Evolutionary conservation across 2,329 filamentous ascomycete species (phyloP).

Genomic region (Arthrobotrys musiformis): DNA sequence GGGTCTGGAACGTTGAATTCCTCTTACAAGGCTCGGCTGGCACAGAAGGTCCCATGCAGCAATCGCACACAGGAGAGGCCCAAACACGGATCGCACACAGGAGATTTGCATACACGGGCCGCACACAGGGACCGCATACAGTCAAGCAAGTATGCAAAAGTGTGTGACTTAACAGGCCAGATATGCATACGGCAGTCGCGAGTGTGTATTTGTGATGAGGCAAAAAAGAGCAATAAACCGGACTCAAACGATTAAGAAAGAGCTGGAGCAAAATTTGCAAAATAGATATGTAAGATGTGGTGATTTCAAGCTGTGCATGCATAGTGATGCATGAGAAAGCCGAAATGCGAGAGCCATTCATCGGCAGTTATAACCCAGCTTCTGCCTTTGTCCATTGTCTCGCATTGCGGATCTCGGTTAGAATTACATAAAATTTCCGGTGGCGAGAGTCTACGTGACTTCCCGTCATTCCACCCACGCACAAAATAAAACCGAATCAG

Average conservation of each 20-base stretch:
- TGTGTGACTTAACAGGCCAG: constrained; percentile 16
- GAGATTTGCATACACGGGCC: neutral
- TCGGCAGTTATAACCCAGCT: neutral
- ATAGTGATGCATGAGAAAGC: neutral
- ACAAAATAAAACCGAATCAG: neutral
- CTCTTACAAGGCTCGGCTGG: neutral
- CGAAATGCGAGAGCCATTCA: neutral
- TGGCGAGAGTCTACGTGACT: neutral
- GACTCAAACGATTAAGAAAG: neutral
- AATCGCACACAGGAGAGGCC: neutral
- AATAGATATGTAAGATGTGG: too few relatives aligned
- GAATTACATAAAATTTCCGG: too few relatives aligned
- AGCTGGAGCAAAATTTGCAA: neutral
- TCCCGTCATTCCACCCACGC: neutral
- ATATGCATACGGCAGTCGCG: constrained; percentile 7
- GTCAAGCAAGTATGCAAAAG: constrained; percentile 10
- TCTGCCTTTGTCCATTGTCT: neutral
- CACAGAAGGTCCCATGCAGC: neutral
- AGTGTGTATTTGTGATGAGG: neutral
- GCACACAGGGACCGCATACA: constrained; percentile 1
- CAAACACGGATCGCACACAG: neutral
- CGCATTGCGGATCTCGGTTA: too few relatives aligned
- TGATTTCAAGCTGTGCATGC: neutral
- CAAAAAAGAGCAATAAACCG: neutral
- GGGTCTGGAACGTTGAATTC: neutral